Evolutionary conservation across 1,284 basidiomycete genomes (phyloP).

Genomic region (Moniliophthora roreri): DNA sequence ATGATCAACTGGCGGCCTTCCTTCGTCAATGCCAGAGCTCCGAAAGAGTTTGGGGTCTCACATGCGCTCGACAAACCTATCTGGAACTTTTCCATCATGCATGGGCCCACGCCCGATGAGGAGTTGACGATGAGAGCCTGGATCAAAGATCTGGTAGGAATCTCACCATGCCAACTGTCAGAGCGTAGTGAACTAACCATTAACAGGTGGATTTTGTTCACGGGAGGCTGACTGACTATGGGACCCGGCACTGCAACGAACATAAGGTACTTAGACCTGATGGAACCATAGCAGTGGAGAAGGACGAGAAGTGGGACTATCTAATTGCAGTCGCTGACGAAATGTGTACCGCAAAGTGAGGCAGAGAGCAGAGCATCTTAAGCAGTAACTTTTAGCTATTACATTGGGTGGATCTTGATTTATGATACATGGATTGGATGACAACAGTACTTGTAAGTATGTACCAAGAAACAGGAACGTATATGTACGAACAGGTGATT

Average conservation of each 20-base stretch:
- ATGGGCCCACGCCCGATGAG: constrained; percentile 16
- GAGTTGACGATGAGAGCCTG: constrained; percentile 13
- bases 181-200: not conserved
- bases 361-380: too few species aligned
- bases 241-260: constrained; percentile 12
- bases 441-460: not conserved
- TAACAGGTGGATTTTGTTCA: constrained; percentile 13
- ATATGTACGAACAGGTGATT: not conserved
- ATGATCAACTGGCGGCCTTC: constrained; percentile 16
- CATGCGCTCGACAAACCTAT: constrained; percentile 17
- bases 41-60: constrained; percentile 13
- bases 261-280: constrained; percentile 12
- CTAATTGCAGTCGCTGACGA: constrained; percentile 13
- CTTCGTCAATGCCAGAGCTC: constrained; percentile 8
- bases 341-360: constrained; percentile 12
- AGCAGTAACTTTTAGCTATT: too few species aligned
- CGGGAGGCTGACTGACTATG: constrained; percentile 10
- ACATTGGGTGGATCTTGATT: not conserved
- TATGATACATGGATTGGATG: too few species aligned
- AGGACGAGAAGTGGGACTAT: constrained; percentile 16
- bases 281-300: constrained; percentile 13
- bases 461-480: not conserved
- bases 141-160: constrained; percentile 14
- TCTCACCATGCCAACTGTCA: not conserved
- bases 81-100: constrained; percentile 17